Evolutionary conservation across 768 basidiomycete species (phyloP).

Genomic region (Podaxis carcinomalis): DNA sequence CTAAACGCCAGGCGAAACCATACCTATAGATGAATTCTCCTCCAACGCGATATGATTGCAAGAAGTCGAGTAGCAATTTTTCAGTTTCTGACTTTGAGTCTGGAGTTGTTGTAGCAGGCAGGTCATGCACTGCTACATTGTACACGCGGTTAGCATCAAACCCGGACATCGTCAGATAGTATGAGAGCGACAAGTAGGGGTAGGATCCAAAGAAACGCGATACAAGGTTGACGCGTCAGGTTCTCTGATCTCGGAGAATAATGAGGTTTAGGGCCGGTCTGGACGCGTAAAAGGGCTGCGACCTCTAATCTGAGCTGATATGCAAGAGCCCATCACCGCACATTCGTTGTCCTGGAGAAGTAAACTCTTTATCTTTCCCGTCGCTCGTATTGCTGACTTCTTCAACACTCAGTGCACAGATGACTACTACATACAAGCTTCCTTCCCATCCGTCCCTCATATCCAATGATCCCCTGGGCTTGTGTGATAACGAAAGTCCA

Average conservation of each 20-base stretch:
- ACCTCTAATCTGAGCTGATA: neutral
- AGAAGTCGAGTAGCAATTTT: constrained; percentile 77
- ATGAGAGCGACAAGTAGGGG: constrained; percentile 1
- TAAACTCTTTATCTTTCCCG: neutral
- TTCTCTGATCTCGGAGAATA: constrained; percentile 12
- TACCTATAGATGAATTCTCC: constrained; percentile 92
- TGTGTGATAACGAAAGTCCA: constrained; percentile 22
- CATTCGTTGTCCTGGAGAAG: neutral
- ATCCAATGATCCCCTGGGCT: constrained; percentile 25
- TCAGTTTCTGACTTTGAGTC: constrained; percentile 81
- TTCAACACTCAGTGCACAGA: neutral
- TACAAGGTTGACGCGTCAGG: constrained; percentile 8
- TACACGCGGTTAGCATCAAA: constrained; percentile 83
- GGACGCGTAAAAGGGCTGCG: constrained; percentile 19
- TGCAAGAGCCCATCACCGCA: neutral
- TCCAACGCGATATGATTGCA: constrained; percentile 83
- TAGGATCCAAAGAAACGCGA: constrained; percentile 6
- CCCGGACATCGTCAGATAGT: constrained; percentile 62
- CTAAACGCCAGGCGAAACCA: constrained; percentile 15
- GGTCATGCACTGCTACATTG: constrained; percentile 74
- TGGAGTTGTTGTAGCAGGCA: constrained; percentile 47
- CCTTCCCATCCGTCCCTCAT: constrained; percentile 21
- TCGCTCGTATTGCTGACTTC: neutral
- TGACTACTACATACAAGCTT: constrained; percentile 16
- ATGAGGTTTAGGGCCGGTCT: constrained; percentile 32